A percentile compares a stretch with the other conserved stretches of the same genome.
Conservation (phyloP, 768 basidiomycete species). For the Rossbeevera mucosa region DNA sequence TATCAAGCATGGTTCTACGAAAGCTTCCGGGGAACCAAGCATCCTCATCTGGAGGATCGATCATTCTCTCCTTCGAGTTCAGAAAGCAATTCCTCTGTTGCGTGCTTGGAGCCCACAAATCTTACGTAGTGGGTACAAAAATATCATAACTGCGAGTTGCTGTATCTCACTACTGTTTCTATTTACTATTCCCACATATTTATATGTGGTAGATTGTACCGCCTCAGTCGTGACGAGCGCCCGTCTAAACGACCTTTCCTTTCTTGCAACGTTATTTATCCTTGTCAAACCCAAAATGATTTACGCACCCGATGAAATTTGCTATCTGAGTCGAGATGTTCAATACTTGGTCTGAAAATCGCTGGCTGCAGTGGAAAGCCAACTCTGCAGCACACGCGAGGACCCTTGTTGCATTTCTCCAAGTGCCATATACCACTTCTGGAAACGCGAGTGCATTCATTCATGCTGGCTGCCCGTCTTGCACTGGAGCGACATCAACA, state of each 20-base stretch:
- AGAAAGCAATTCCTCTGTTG: too few species aligned
- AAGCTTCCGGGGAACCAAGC: background rate
- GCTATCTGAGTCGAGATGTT: slow-evolving; percentile 4
- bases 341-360: background rate
- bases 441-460: background rate
- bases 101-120: too few species aligned
- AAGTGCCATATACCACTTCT: background rate
- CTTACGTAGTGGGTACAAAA: too few species aligned
- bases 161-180: too few species aligned
- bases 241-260: too few species aligned
- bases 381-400: background rate
- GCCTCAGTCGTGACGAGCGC: too few species aligned
- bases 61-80: background rate
- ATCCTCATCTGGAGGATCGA: background rate
- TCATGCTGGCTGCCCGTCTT: slow-evolving; percentile 6
- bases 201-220: too few species aligned
- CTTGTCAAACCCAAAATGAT: background rate
- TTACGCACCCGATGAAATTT: slow-evolving; percentile 9
- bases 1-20: background rate
- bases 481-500: background rate
- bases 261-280: too few species aligned
- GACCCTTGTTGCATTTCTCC: background rate
- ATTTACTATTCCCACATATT: too few species aligned
- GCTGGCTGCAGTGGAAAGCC: too few species aligned
- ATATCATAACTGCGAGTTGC: too few species aligned